A percentile compares a stretch with the other conserved stretches of the same genome.
phyloP scores from a whole-genome alignment of 169 alveolate genomes.

The Babesia divergens region DNA sequence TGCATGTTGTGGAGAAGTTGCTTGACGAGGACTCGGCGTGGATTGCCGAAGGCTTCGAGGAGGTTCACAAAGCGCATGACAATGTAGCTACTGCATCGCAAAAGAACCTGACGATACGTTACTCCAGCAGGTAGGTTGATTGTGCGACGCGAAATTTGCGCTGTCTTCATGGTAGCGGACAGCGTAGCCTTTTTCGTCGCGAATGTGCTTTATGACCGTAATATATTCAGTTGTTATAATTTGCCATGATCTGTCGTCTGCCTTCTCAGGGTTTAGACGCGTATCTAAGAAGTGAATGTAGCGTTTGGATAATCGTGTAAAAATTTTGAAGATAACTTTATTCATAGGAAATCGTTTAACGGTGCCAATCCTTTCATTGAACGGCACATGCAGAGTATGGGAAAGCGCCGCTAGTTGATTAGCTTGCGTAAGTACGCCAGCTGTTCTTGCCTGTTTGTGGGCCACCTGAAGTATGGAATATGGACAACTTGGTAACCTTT shows the following conservation, averaged over 20 bases:
- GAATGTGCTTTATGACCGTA: too few relatives aligned
- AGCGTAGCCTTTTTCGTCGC: too few relatives aligned
- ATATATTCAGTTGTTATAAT: too few relatives aligned
- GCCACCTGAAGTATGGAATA: conserved; percentile 56
- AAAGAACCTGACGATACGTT: conserved; percentile 17
- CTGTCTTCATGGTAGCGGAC: too few relatives aligned
- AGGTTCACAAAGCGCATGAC: conserved; percentile 39
- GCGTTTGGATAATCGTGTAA: too few relatives aligned
- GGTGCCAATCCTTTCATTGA: conserved; percentile 62
- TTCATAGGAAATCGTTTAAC: conserved; percentile 48
- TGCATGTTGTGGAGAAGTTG: conserved; percentile 30
- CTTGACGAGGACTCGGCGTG: conserved; percentile 48
- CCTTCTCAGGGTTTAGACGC: too few relatives aligned
- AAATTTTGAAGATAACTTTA: too few relatives aligned
- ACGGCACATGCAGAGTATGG: conserved; percentile 20
- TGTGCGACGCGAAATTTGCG: too few relatives aligned
- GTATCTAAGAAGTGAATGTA: too few relatives aligned
- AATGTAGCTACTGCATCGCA: neutral
- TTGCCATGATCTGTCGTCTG: too few relatives aligned
- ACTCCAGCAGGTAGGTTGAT: conserved; percentile 52
- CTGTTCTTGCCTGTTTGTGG: conserved; percentile 32
- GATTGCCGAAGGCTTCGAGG: conserved; percentile 55
- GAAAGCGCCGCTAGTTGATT: conserved; percentile 6
- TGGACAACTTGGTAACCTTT: conserved; percentile 40
- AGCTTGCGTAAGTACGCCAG: conserved; percentile 1